These are phyloP conservation scores for Talaromyces sp. DNA, from an alignment of 2,329 filamentous ascomycete genomes.

Conservation along the genomic window DNA sequence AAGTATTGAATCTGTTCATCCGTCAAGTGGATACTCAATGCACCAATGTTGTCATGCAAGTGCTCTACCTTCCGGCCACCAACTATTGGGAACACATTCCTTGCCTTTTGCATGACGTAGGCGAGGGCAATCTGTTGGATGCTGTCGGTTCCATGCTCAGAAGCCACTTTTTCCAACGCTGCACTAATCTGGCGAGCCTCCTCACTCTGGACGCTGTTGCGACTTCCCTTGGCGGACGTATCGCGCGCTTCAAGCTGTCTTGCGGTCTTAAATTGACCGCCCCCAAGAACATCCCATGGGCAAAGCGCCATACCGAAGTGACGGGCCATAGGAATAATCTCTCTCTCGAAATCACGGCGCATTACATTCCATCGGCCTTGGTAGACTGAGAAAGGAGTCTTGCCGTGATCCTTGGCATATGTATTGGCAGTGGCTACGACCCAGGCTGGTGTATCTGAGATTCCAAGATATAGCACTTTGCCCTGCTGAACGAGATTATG, in stretches of 20 bases:
- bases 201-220: slow-evolving; percentile 23
- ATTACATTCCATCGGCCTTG: slow-evolving; percentile 43
- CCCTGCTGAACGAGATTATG: slow-evolving; percentile 41
- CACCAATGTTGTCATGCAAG: slow-evolving; percentile 67
- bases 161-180: slow-evolving; percentile 60
- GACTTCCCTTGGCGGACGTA: slow-evolving; percentile 43
- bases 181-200: slow-evolving; percentile 20
- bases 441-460: slow-evolving; percentile 40
- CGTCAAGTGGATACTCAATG: slow-evolving; percentile 60
- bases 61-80: slow-evolving; percentile 69
- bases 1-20: slow-evolving; percentile 65
- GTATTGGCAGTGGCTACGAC: slow-evolving; percentile 41
- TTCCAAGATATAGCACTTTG: slow-evolving; percentile 30
- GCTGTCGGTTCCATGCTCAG: slow-evolving; percentile 52
- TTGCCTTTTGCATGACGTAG: slow-evolving; percentile 71
- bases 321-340: slow-evolving; percentile 42
- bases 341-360: slow-evolving; percentile 40
- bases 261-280: slow-evolving; percentile 51
- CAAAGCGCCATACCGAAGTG: slow-evolving; percentile 49
- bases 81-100: slow-evolving; percentile 71
- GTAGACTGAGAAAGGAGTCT: slow-evolving; percentile 42
- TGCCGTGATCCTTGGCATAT: slow-evolving; percentile 40
- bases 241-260: slow-evolving; percentile 48
- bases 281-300: slow-evolving; percentile 61
- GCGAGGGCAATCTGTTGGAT: slow-evolving; percentile 67